Conservation (phyloP, 306 rosid genomes). For the Astragalus membranaceus region DNA sequence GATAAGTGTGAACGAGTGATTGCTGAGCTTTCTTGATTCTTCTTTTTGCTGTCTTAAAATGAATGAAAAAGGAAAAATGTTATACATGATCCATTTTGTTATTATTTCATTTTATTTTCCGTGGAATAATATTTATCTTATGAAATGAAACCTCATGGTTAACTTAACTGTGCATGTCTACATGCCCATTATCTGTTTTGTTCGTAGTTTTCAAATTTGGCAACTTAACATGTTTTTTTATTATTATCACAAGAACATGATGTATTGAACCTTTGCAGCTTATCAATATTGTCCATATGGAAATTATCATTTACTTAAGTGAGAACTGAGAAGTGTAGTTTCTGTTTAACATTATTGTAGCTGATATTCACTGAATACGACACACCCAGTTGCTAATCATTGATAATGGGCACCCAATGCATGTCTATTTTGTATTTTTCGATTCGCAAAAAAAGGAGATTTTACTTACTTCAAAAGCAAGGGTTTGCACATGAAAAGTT, state of each 20-base stretch:
- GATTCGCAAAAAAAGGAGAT: too few species aligned
- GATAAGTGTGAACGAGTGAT: constrained; percentile 90
- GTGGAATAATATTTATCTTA: background rate
- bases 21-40: constrained; percentile 62
- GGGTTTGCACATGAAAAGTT: too few species aligned
- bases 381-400: too few species aligned
- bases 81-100: constrained; percentile 11
- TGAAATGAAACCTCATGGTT: constrained; percentile 12
- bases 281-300: too few species aligned
- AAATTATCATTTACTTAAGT: too few species aligned
- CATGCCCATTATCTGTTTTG: constrained; percentile 20
- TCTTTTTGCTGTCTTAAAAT: background rate
- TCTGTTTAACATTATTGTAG: too few species aligned
- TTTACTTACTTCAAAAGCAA: too few species aligned
- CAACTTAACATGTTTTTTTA: background rate
- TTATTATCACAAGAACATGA: background rate
- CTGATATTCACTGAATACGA: too few species aligned
- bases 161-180: constrained; percentile 27
- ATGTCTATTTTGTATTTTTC: too few species aligned
- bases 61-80: background rate
- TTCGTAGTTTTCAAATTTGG: constrained; percentile 14
- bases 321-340: too few species aligned
- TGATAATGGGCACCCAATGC: too few species aligned
- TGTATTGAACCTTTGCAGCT: background rate
- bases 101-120: background rate